phyloP scores from a whole-genome alignment of 2,329 filamentous ascomycete species.

The Coleophoma cylindrospora region DNA sequence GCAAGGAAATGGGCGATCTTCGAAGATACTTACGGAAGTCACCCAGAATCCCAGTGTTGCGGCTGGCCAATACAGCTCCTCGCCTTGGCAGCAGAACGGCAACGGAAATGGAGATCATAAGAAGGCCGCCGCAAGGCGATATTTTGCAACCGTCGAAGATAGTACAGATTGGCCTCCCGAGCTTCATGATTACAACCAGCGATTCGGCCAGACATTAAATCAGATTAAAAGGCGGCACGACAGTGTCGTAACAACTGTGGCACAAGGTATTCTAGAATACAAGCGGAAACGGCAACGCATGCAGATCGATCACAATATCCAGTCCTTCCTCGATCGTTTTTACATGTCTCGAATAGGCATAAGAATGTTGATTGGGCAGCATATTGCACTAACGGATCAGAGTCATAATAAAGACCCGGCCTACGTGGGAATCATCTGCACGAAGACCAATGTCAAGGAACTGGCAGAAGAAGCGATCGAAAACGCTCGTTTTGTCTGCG shows the following conservation, averaged over 20 bases:
- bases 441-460: conserved; percentile 93
- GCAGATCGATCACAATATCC: conserved; percentile 97
- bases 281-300: conserved; percentile 94
- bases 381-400: conserved; percentile 95
- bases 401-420: conserved; percentile 82
- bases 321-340: conserved; percentile 95
- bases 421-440: conserved; percentile 98
- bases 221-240: conserved; percentile 96
- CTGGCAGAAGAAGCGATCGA: conserved; percentile 96
- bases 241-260: conserved; percentile 95
- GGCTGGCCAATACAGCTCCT: conserved; percentile 72
- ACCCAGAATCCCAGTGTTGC: conserved; percentile 87
- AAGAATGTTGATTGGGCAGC: conserved; percentile 97
- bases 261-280: conserved; percentile 96
- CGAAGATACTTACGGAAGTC: conserved; percentile 70
- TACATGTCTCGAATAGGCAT: conserved; percentile 99
- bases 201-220: conserved; percentile 83
- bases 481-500: conserved; percentile 97
- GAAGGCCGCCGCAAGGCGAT: conserved; percentile 59
- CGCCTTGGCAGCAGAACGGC: conserved; percentile 32
- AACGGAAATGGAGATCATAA: conserved; percentile 43
- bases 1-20: conserved; percentile 43
- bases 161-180: conserved; percentile 88
- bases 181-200: conserved; percentile 87
- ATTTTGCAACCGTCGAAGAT: conserved; percentile 91